A percentile compares a stretch with the other conserved stretches of the same genome.
Conservation (phyloP, 78 protist genomes). For the Dictyostelium intermedium region DNA sequence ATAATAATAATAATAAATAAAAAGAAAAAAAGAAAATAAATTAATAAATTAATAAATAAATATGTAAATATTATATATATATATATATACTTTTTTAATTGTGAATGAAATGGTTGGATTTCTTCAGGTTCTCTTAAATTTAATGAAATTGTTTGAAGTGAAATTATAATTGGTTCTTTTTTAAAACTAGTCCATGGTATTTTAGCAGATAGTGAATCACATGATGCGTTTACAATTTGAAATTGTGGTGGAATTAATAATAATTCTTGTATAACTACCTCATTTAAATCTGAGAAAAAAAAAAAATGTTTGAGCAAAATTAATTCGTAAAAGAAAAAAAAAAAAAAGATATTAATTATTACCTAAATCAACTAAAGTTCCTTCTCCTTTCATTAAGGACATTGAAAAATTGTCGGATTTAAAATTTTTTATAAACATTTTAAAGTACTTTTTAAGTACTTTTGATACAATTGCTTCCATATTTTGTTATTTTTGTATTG, state of each 20-base stretch:
- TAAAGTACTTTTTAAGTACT: conserved; percentile 72
- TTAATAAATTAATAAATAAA: neutral
- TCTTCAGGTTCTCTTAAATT: conserved; percentile 67
- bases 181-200: conserved; percentile 60
- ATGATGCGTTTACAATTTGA: conserved; percentile 37
- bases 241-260: conserved; percentile 71
- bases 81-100: conserved; percentile 72
- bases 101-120: conserved; percentile 44
- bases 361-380: conserved; percentile 64
- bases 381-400: conserved; percentile 72
- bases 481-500: neutral
- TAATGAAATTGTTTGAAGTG: conserved; percentile 19
- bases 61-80: too few relatives aligned
- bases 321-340: neutral
- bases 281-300: conserved; percentile 26
- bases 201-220: conserved; percentile 50
- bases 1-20: neutral
- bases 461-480: conserved; percentile 74
- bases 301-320: neutral
- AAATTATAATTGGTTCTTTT: conserved; percentile 48
- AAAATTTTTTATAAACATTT: conserved; percentile 59
- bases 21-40: neutral
- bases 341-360: neutral
- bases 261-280: conserved; percentile 52
- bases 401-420: conserved; percentile 71